phyloP scores from a whole-genome alignment of 1,139 yeast species.

The Oligophagozyma castellii region DNA sequence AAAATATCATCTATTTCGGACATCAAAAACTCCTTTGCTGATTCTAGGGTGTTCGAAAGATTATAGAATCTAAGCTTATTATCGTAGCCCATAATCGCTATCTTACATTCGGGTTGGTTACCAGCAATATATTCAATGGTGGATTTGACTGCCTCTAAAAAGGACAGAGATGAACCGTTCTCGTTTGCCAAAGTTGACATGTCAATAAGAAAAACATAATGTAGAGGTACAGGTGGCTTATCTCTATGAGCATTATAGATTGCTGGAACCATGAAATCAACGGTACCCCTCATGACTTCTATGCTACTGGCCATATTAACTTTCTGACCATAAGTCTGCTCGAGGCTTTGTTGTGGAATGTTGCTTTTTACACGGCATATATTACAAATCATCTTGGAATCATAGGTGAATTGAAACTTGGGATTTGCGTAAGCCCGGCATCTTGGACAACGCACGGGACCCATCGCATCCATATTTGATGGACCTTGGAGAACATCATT shows the following conservation, averaged over 20 bases:
- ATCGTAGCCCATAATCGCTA: conserved; percentile 71
- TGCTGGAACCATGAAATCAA: conserved; percentile 69
- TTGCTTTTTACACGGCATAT: conserved; percentile 70
- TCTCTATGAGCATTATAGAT: conserved; percentile 45
- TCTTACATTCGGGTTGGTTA: conserved; percentile 30
- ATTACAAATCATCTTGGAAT: conserved; percentile 65
- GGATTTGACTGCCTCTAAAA: conserved; percentile 61
- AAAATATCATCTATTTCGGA: conserved; percentile 71
- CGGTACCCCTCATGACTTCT: conserved; percentile 72
- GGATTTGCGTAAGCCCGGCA: conserved; percentile 89
- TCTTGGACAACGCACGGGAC: conserved; percentile 82
- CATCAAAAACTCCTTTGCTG: conserved; percentile 53
- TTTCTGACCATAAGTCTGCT: conserved; percentile 42
- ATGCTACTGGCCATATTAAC: conserved; percentile 55
- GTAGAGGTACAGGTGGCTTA: conserved; percentile 35
- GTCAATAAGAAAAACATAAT: conserved; percentile 70
- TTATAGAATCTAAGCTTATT: conserved; percentile 63
- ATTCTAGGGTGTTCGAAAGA: conserved; percentile 39
- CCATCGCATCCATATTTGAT: conserved; percentile 14
- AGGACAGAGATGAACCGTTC: conserved; percentile 39
- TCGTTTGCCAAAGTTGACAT: conserved; percentile 52
- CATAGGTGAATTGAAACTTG: conserved; percentile 53
- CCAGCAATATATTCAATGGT: conserved; percentile 22
- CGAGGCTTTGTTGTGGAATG: conserved; percentile 56
- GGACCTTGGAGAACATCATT: conserved; percentile 2